phyloP scores from a whole-genome alignment of 1,284 basidiomycete genomes.

The Austropuccinia psidii region DNA sequence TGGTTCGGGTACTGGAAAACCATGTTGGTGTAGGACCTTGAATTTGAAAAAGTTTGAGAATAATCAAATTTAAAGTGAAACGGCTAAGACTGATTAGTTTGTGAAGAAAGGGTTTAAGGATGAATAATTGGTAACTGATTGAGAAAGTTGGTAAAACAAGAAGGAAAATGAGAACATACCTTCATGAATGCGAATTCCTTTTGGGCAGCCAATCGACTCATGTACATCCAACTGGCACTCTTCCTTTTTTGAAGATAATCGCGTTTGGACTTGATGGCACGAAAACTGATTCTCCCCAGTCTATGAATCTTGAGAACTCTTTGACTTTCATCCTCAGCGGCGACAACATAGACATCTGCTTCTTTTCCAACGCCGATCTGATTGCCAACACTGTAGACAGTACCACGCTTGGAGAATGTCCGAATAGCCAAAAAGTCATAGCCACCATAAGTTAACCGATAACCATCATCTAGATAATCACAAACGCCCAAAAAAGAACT shows the following conservation, averaged over 20 bases:
- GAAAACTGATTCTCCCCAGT: slow-evolving; percentile 89
- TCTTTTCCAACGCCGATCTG: slow-evolving; percentile 99
- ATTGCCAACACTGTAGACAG: slow-evolving; percentile 78
- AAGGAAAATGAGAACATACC: slow-evolving; percentile 51
- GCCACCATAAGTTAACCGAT: slow-evolving; percentile 91
- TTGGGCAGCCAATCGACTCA: slow-evolving; percentile 89
- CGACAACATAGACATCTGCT: slow-evolving; percentile 90
- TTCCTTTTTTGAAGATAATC: slow-evolving; percentile 95
- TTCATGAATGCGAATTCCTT: slow-evolving; percentile 99
- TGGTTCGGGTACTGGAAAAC: slow-evolving; percentile 85
- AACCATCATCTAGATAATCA: slow-evolving; percentile 74
- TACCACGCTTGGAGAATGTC: slow-evolving; percentile 76
- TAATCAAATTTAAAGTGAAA: neutral
- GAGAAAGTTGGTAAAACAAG: neutral
- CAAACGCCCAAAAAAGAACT: neutral
- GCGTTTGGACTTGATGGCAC: slow-evolving; percentile 90
- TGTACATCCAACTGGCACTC: slow-evolving; percentile 99
- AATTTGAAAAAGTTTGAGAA: neutral
- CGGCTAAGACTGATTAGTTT: neutral
- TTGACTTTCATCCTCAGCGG: slow-evolving; percentile 69
- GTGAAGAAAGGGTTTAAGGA: neutral
- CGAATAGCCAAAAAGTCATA: slow-evolving; percentile 93
- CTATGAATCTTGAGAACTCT: slow-evolving; percentile 81
- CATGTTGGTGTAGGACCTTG: slow-evolving; percentile 83
- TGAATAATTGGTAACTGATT: too few species aligned